Conservation (phyloP, 1,284 basidiomycete genomes). For the Trichosporon coremiiforme region DNA sequence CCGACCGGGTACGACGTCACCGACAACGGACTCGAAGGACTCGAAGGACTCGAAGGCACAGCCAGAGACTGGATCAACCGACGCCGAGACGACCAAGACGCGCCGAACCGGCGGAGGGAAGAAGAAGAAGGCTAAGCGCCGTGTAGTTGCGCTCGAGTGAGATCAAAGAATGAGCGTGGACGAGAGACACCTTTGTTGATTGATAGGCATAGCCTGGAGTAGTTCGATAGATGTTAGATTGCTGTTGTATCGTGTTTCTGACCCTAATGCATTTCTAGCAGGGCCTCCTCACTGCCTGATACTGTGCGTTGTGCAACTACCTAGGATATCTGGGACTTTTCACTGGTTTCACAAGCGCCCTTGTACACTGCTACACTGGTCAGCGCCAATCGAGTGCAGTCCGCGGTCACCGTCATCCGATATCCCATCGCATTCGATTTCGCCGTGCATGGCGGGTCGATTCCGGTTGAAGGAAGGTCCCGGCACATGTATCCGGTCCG, state of each 20-base stretch:
- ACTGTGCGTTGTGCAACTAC: not conserved
- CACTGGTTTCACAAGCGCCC: not conserved
- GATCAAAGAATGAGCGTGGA: not conserved
- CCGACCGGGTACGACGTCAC: not conserved
- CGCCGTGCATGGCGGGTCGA: not conserved
- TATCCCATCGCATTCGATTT: not conserved
- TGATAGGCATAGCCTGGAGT: not conserved
- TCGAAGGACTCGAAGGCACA: not conserved
- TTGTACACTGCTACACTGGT: not conserved
- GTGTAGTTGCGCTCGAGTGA: slow-evolving; percentile 8
- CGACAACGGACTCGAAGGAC: not conserved
- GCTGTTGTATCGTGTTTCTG: slow-evolving; percentile 6
- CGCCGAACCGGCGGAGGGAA: not conserved
- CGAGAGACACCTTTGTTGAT: not conserved
- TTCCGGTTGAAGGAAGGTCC: not conserved
- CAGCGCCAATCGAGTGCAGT: not conserved
- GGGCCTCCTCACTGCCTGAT: not conserved
- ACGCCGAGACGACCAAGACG: not conserved
- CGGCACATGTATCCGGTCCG: not conserved
- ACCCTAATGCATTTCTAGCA: not conserved
- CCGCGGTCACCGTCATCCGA: too few species aligned
- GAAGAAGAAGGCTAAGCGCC: slow-evolving; percentile 6
- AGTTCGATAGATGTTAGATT: slow-evolving; percentile 1
- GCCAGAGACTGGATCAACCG: not conserved
- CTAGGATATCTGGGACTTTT: not conserved